A percentile compares a stretch with the other conserved stretches of the same genome.
Conservation (phyloP, 768 basidiomycete species). For the Collybiopsis confluens region DNA sequence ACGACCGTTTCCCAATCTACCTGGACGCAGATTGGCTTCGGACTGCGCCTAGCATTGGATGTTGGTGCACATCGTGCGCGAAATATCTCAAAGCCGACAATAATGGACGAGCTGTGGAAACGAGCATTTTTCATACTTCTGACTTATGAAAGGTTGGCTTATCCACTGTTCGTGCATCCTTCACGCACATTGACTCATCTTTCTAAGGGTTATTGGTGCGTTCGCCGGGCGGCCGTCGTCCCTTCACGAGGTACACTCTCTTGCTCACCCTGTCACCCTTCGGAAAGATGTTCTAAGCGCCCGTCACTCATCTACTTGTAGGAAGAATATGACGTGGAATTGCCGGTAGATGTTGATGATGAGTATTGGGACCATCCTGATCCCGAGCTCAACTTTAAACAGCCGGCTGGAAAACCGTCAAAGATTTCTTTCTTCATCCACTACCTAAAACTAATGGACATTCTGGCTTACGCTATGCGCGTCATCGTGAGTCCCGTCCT, state of each 20-base stretch:
- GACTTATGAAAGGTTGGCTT: slow-evolving; percentile 39
- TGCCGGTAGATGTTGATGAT: slow-evolving; percentile 59
- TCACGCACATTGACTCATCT: no score
- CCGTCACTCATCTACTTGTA: slow-evolving; percentile 1
- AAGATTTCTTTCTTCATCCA: slow-evolving; percentile 52
- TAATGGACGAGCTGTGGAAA: slow-evolving; percentile 74
- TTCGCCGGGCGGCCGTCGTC: slow-evolving; percentile 66
- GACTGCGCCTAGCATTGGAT: slow-evolving; percentile 67
- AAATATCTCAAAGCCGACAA: slow-evolving; percentile 28
- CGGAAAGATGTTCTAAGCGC: neutral
- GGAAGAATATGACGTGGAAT: slow-evolving; percentile 65
- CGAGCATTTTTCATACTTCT: slow-evolving; percentile 53
- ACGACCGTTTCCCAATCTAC: slow-evolving; percentile 47
- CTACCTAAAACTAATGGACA: slow-evolving; percentile 53
- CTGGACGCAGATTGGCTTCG: slow-evolving; percentile 61
- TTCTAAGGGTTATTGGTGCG: no score
- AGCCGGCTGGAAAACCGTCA: slow-evolving; percentile 57
- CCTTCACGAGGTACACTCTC: slow-evolving; percentile 54
- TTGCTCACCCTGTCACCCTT: no score
- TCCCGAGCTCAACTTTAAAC: slow-evolving; percentile 54
- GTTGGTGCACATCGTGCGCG: slow-evolving; percentile 62
- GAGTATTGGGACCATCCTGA: slow-evolving; percentile 67
- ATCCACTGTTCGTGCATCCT: no score
- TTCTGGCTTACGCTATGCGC: slow-evolving; percentile 55
- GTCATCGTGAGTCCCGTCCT: slow-evolving; percentile 41